Evolutionary conservation across 345 rosid genomes (phyloP).

Genomic region (Salix dunnii): DNA sequence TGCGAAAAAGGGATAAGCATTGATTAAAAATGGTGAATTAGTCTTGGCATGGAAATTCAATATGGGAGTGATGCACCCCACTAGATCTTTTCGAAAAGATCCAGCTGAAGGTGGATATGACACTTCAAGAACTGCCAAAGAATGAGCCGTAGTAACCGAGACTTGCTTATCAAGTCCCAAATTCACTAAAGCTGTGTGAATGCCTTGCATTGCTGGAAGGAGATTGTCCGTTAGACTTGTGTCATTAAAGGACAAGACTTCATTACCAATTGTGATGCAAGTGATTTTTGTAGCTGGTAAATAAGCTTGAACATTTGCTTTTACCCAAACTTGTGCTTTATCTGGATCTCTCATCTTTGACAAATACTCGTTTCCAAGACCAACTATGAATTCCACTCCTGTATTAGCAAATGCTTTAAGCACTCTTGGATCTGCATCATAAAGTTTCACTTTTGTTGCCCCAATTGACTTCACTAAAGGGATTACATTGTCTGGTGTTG

Average conservation of each 20-base stretch:
- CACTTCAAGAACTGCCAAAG: slow-evolving; percentile 57
- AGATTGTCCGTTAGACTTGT: slow-evolving; percentile 47
- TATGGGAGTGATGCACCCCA: slow-evolving; percentile 42
- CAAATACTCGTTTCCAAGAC: slow-evolving; percentile 69
- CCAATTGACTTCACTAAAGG: slow-evolving; percentile 82
- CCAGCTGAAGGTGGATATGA: slow-evolving; percentile 94
- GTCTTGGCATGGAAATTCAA: slow-evolving; percentile 63
- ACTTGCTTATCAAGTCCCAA: slow-evolving; percentile 64
- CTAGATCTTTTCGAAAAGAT: slow-evolving; percentile 61
- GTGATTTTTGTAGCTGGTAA: slow-evolving; percentile 83
- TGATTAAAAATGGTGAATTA: slow-evolving; percentile 74
- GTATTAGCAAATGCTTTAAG: slow-evolving; percentile 75
- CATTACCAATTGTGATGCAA: slow-evolving; percentile 84
- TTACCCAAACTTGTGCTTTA: slow-evolving; percentile 63
- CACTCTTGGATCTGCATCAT: slow-evolving; percentile 76
- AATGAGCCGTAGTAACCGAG: slow-evolving; percentile 74
- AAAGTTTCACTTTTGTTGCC: slow-evolving; percentile 77
- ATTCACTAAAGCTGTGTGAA: slow-evolving; percentile 62
- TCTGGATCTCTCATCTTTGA: slow-evolving; percentile 57
- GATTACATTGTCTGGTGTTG: slow-evolving; percentile 61
- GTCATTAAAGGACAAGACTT: slow-evolving; percentile 72
- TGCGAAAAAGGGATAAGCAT: slow-evolving; percentile 93
- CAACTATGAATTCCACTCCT: slow-evolving; percentile 70
- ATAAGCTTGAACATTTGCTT: slow-evolving; percentile 59
- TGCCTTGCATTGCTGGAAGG: slow-evolving; percentile 78